Percentiles rank a stretch among this genome's conserved stretches.
These are phyloP conservation scores for Agrocybe pediades DNA, from an alignment of 768 basidiomycete species.

Conservation along the genomic window DNA sequence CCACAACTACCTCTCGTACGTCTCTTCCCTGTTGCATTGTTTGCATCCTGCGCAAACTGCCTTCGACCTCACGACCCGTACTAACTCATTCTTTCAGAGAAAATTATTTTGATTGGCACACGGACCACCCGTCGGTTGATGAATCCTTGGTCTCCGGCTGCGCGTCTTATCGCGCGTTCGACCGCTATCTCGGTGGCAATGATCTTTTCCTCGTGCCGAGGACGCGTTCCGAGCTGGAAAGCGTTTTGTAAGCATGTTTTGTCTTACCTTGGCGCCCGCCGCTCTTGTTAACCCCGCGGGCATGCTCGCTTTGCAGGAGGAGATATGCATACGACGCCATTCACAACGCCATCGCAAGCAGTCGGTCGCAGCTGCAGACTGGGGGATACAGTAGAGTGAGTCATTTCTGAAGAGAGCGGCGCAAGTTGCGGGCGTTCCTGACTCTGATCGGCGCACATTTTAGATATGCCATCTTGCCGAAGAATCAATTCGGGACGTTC, in stretches of 20 bases:
- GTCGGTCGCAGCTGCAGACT: conserved; percentile 61
- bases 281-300: conserved; percentile 10
- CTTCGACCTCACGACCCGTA: not conserved
- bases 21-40: conserved; percentile 12
- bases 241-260: conserved; percentile 57
- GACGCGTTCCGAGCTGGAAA: conserved; percentile 66
- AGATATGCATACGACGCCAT: conserved; percentile 80
- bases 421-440: conserved; percentile 5
- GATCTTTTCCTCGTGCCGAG: conserved; percentile 74
- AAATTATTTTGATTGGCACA: conserved; percentile 70
- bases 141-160: conserved; percentile 76
- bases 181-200: conserved; percentile 68
- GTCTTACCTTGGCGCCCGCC: not conserved
- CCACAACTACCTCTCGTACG: conserved; percentile 67
- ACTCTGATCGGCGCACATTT: not conserved
- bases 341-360: conserved; percentile 76
- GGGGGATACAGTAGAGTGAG: conserved; percentile 52
- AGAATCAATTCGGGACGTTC: conserved; percentile 67
- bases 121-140: conserved; percentile 66
- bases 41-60: not conserved
- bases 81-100: conserved; percentile 44
- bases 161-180: conserved; percentile 81
- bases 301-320: conserved; percentile 50
- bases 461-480: conserved; percentile 74
- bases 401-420: conserved; percentile 7